These are phyloP conservation scores for Boletus semigastroideus DNA, from an alignment of 1,284 basidiomycete species.

Conservation along the genomic window DNA sequence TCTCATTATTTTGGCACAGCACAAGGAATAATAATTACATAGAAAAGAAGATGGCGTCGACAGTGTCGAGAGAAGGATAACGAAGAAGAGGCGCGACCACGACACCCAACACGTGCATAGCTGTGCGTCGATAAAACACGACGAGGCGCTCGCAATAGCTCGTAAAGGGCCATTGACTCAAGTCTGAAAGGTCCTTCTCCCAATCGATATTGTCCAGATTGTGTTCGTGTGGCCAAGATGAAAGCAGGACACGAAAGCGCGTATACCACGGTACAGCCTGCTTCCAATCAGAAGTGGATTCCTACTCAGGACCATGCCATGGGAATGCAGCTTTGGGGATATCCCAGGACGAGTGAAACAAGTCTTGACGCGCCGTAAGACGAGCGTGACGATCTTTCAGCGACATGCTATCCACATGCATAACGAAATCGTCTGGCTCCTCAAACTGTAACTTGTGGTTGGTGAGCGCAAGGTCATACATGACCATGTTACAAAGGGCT, in stretches of 20 bases:
- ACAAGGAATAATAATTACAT: not conserved
- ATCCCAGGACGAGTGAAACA: not conserved
- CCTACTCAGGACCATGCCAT: not conserved
- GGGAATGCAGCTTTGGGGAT: not conserved
- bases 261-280: constrained; percentile 11
- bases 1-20: too few species aligned
- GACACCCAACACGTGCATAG: not conserved
- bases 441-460: constrained; percentile 1
- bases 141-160: not conserved
- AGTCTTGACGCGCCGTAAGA: not conserved
- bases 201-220: constrained; percentile 3
- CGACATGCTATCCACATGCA: not conserved
- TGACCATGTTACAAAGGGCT: not conserved
- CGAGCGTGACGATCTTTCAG: not conserved
- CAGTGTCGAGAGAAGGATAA: not conserved
- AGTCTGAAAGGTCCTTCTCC: not conserved
- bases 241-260: not conserved
- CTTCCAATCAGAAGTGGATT: not conserved
- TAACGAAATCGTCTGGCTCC: not conserved
- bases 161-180: not conserved
- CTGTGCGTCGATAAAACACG: not conserved
- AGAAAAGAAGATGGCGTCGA: not conserved
- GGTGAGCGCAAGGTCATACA: not conserved
- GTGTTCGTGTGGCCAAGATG: not conserved
- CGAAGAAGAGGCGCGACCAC: not conserved